Evolutionary conservation across 768 basidiomycete genomes (phyloP).

Genomic region (Rhodotorula babjevae): DNA sequence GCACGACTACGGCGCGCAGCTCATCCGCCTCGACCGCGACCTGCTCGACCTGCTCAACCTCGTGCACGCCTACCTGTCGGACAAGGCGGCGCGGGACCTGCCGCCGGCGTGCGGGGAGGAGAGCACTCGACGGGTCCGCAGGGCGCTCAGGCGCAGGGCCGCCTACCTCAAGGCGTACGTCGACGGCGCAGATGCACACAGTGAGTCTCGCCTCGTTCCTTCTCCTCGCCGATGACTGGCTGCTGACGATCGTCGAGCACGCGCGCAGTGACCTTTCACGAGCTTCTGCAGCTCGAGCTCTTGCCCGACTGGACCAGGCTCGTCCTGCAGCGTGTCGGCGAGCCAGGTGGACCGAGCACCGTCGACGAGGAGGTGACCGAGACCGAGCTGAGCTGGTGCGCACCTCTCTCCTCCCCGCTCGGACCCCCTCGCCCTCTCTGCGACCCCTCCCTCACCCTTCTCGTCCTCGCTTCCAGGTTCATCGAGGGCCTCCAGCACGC

Average conservation of each 20-base stretch:
- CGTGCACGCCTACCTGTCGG: not conserved
- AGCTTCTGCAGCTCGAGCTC: constrained; percentile 7
- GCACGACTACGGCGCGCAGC: constrained; percentile 11
- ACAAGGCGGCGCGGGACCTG: not conserved
- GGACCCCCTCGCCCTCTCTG: too few relatives aligned
- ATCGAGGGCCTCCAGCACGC: constrained; percentile 17
- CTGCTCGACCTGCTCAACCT: constrained; percentile 12
- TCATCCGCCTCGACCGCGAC: constrained; percentile 17
- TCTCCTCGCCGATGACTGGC: not conserved
- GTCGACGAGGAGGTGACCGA: constrained; percentile 9
- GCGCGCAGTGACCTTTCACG: constrained; percentile 15
- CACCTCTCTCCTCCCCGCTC: too few relatives aligned
- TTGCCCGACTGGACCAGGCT: constrained; percentile 16
- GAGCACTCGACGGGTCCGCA: constrained; percentile 8
- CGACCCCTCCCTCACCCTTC: not conserved
- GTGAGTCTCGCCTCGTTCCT: not conserved
- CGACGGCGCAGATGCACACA: not conserved
- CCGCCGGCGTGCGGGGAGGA: not conserved
- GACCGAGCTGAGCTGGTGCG: constrained; percentile 16
- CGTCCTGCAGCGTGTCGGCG: constrained; percentile 7
- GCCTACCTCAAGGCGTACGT: not conserved
- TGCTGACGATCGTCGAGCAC: not conserved
- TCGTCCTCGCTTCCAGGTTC: not conserved
- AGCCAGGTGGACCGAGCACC: not conserved
- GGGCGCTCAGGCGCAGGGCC: constrained; percentile 6